A percentile compares a stretch with the other conserved stretches of the same genome.
phyloP scores from a whole-genome alignment of 306 rosid species.

The Ormosia semicastrata region DNA sequence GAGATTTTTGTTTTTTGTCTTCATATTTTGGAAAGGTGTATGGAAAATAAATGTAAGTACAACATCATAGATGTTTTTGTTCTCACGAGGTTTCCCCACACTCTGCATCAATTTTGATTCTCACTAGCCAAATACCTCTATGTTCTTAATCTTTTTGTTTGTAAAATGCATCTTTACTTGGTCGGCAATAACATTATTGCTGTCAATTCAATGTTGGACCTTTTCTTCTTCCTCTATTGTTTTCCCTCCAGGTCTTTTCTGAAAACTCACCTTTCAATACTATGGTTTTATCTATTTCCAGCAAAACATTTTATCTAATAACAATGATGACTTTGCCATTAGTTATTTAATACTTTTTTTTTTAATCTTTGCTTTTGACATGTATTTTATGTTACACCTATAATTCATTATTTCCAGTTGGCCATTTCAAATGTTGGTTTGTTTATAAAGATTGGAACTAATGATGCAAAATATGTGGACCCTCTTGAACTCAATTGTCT shows the following conservation, averaged over 20 bases:
- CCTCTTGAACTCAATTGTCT: constrained; percentile 4
- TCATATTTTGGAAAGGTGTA: background rate
- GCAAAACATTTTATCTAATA: background rate
- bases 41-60: background rate
- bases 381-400: constrained; percentile 1
- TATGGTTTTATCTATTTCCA: background rate
- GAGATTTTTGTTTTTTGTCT: background rate
- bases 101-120: background rate
- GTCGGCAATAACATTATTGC: background rate
- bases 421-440: background rate
- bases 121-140: background rate
- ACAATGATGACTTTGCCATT: constrained; percentile 1
- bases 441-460: constrained; percentile 11
- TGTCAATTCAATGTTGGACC: background rate
- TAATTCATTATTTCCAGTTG: background rate
- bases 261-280: constrained; percentile 3
- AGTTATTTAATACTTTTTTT: background rate
- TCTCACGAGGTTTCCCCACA: background rate
- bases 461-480: background rate
- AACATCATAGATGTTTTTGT: background rate
- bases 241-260: background rate
- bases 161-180: background rate
- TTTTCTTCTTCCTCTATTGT: background rate
- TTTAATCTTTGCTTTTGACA: background rate
- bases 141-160: constrained; percentile 18